Evolutionary conservation across 148 eudicot species (phyloP).

Genomic region (Mesembryanthemum crystallinum): DNA sequence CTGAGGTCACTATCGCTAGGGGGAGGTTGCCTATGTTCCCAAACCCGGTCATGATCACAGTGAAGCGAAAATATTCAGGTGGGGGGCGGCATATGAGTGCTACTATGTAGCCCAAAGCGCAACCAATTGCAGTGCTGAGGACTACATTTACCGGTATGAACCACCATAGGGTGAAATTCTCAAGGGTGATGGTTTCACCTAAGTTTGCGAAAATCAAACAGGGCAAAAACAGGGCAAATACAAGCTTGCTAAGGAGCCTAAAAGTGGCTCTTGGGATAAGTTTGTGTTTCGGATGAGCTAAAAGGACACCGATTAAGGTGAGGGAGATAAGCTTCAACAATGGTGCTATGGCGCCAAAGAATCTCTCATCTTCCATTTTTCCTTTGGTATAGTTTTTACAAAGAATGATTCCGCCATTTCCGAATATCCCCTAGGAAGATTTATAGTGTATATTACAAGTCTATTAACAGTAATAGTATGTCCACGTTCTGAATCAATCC

Average conservation of each 20-base stretch:
- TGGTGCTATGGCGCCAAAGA: constrained; percentile 55
- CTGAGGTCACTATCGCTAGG: constrained; percentile 53
- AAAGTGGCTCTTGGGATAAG: constrained; percentile 77
- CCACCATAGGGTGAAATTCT: constrained; percentile 77
- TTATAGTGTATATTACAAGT: no score
- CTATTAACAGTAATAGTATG: no score
- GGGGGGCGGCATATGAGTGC: constrained; percentile 67
- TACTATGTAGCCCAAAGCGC: constrained; percentile 59
- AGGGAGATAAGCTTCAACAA: constrained; percentile 63
- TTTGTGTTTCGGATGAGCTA: constrained; percentile 63
- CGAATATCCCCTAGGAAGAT: constrained; percentile 1
- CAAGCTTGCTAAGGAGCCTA: constrained; percentile 88
- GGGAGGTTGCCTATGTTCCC: constrained; percentile 77
- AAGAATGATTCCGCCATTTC: constrained; percentile 27
- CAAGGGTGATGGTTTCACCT: constrained; percentile 62
- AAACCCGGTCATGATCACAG: constrained; percentile 66
- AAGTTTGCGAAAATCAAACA: constrained; percentile 73
- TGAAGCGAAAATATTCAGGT: constrained; percentile 62
- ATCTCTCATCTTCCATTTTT: constrained; percentile 29
- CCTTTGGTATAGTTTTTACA: constrained; percentile 14
- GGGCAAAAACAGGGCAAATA: constrained; percentile 82
- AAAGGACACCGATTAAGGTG: constrained; percentile 56
- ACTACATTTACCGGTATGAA: constrained; percentile 78
- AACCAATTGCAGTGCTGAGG: constrained; percentile 59
- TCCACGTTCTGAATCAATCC: no score